Base-by-base conservation (phyloP, 2,329 filamentous ascomycete species). In the Trichoderma gracile region DNA sequence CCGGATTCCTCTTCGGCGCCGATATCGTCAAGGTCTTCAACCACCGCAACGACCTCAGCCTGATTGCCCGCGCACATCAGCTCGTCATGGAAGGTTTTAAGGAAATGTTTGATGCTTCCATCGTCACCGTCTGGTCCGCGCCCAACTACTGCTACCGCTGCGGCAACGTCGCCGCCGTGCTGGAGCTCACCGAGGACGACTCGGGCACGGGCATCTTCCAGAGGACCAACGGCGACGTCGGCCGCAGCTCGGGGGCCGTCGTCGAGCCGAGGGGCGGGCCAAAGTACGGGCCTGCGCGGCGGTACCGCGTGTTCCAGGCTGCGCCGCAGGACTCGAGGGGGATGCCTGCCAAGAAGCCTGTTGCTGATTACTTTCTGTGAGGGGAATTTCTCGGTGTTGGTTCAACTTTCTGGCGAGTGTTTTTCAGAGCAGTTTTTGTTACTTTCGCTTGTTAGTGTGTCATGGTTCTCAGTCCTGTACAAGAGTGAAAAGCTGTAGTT, bases 61-160 rank as follows among this genome's bases (percentile, higher is more conserved):
- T 99, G 59, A 95, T 99, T 69, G 95, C 94, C 19, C 87, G 95
- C 63, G 95, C 95, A 1, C 95, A 99, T 75, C 95, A 99, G 77
- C 87, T 99, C 23, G 95, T 99, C 68, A 99, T 98, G 95, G 95
- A 99, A 76, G 95, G 95, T 0, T 99, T 97, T 78, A 98, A 98
- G 79, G 95, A 98, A 76, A 98, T 98, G 93, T 99, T 98, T 73
- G 92, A 97, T 74, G 90, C 88, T 15, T 92, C 89, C 54, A 97
- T 99, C 68, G 95, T 98, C 47, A 99, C 95, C 0, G 95, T 99
- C n/a, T 99, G 95, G 94, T 96, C 91, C 0, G 93, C 93, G 10
- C 93, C 93, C 0, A 97, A 97, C 76, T 97, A 97, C 81, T 97
- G 93, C 79, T 97, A 97, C 79, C 87, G 92, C 68, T 97, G 93